Base-by-base conservation (phyloP, 495 filamentous ascomycete species). In the Lasiosphaeris hirsuta region DNA sequence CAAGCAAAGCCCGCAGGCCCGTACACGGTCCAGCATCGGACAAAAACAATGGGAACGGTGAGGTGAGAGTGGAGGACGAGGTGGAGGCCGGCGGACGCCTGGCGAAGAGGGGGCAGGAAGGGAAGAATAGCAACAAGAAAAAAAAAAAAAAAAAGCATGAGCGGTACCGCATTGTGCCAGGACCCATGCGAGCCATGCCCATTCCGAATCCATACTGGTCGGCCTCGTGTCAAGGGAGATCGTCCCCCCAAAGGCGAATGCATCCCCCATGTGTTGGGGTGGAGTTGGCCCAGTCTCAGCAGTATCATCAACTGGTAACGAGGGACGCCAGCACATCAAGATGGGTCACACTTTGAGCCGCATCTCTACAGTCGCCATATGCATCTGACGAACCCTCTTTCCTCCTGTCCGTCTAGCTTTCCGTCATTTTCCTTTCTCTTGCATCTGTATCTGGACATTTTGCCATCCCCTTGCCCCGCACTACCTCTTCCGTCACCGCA, bases 281-380 rank as follows among this genome's bases (percentile, higher is more conserved):
- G 80, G 80, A 81, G 77, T 75, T 81, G 75, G 71, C 77, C 78
- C 78, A 79, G 78, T 78, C 79, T 75, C 81, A 72, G 72, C 72
- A 69, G 60, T 74, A 83, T 76, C 81, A 84, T 82, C 77, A 79
- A 89, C 86, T 94, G 90, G 91, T 79, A 82, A 84, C 76, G 81
- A 89, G 78, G 78, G 73, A 86, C 87, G 91, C 91, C 91, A 96
- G 79, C 91, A 84, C 91, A 96, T 91, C 90, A 89, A 78, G 71
- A 81, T 78, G 79, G 79, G 78, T 80, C 78, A 74, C 78, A 79
- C 79, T 76, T 79, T 72, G 75, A 84, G 81, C 80, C 81, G 81
- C 81, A 84, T 81, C 74, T 77, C 72, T 65, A 64, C 67, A 61
- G 61, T 69, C 58, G 61, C 73, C 78, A 71, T 55, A 34, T 80